A percentile compares a stretch with the other conserved stretches of the same genome.
These are phyloP conservation scores for Entomortierella lignicola DNA, from an alignment of 192 early-diverging fungal genomes.

Conservation along the genomic window DNA sequence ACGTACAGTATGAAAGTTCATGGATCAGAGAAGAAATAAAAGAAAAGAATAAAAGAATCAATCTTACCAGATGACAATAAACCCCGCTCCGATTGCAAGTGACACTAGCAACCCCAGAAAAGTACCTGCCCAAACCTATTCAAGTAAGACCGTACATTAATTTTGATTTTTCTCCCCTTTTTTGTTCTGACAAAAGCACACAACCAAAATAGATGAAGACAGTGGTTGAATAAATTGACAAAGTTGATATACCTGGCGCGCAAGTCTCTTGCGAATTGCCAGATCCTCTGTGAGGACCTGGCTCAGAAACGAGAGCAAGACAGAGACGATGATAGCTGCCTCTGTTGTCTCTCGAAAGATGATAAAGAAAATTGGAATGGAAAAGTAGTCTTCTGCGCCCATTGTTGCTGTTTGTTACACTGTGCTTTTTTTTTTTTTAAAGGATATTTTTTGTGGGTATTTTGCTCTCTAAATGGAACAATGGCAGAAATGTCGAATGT, in stretches of 20 bases:
- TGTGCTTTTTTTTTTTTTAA: background rate
- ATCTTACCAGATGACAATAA: conserved; percentile 82
- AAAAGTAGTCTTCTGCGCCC: conserved; percentile 39
- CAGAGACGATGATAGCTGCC: conserved; percentile 87
- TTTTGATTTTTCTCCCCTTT: background rate
- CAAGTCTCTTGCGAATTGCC: conserved; percentile 27
- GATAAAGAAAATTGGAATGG: conserved; percentile 78
- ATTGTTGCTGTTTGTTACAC: background rate
- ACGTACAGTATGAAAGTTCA: too few species aligned
- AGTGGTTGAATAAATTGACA: background rate
- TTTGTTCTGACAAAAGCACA: background rate
- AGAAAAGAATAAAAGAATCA: background rate
- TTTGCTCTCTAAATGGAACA: conserved; percentile 8
- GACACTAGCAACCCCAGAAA: conserved; percentile 71
- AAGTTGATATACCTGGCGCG: conserved; percentile 33
- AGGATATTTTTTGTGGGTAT: background rate
- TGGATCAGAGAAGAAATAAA: too few species aligned
- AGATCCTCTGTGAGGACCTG: conserved; percentile 31
- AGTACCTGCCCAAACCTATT: conserved; percentile 83
- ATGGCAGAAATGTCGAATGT: background rate
- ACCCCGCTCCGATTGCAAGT: conserved; percentile 75
- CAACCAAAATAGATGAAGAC: too few species aligned
- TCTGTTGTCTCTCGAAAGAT: conserved; percentile 87
- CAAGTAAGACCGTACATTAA: background rate
- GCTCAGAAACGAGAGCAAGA: conserved; percentile 78